These are phyloP conservation scores for Claviceps fusiformis DNA, from an alignment of 2,329 filamentous ascomycete species.

Conservation along the genomic window DNA sequence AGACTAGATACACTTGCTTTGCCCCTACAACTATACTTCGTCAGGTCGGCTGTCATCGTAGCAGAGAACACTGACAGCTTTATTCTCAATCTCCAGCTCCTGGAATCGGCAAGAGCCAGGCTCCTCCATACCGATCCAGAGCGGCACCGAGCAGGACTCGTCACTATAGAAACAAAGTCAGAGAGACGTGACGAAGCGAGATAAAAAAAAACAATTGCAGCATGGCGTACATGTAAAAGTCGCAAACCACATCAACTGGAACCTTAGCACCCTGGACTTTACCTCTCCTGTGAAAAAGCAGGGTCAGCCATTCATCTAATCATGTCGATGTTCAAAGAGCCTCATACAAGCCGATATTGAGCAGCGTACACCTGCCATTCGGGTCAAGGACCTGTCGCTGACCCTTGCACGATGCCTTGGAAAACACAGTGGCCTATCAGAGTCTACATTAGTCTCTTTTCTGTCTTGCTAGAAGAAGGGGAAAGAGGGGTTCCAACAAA, in stretches of 20 bases:
- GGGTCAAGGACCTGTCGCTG: background rate
- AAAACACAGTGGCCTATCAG: background rate
- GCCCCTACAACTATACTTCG: background rate
- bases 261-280: background rate
- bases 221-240: background rate
- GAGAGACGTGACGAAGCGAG: background rate
- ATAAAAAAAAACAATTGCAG: background rate
- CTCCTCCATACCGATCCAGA: conserved; percentile 6
- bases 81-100: conserved; percentile 1
- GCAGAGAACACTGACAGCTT: conserved; percentile 1
- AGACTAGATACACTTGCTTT: too few species aligned
- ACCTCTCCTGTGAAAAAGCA: background rate
- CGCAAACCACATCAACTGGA: background rate
- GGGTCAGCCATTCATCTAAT: background rate
- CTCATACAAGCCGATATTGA: background rate
- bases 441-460: background rate
- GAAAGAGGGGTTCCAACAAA: too few species aligned
- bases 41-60: conserved; percentile 2
- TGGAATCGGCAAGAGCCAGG: background rate
- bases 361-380: background rate
- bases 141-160: background rate
- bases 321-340: background rate
- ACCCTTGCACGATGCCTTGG: background rate
- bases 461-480: too few species aligned
- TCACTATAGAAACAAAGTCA: conserved; percentile 2